These are phyloP conservation scores for Gossypium lobatum DNA, from an alignment of 441 rosid species.

Conservation along the genomic window DNA sequence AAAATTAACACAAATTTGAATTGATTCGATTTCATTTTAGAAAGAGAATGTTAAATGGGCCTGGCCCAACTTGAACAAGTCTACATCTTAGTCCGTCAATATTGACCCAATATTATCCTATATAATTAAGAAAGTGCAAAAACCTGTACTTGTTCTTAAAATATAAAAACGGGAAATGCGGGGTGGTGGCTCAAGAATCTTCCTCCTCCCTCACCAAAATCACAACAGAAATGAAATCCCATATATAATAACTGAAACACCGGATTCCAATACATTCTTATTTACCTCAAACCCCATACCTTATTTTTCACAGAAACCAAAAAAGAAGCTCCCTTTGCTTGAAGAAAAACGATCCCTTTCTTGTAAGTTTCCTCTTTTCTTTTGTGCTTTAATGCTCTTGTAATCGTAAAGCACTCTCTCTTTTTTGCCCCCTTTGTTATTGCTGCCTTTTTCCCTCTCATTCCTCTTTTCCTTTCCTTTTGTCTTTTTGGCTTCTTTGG, in stretches of 20 bases:
- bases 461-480: background rate
- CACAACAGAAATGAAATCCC: background rate
- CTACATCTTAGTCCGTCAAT: background rate
- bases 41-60: background rate
- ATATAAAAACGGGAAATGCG: background rate
- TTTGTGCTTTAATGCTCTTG: background rate
- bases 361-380: slow-evolving; percentile 47
- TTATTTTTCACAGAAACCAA: background rate
- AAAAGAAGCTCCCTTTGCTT: slow-evolving; percentile 46
- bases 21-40: no score
- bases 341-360: slow-evolving; percentile 50
- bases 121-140: no score
- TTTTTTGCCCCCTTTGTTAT: slow-evolving; percentile 13
- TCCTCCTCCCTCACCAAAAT: background rate
- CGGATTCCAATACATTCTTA: slow-evolving; percentile 2
- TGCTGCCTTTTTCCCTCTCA: background rate
- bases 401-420: slow-evolving; percentile 29
- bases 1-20: no score
- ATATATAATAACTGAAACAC: background rate
- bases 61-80: background rate
- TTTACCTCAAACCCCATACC: slow-evolving; percentile 19
- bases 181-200: background rate
- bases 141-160: background rate
- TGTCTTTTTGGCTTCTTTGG: slow-evolving; percentile 20
- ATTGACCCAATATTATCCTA: background rate